Evolutionary conservation across 2,329 filamentous ascomycete genomes (phyloP).

Genomic region (Coniella vitis): DNA sequence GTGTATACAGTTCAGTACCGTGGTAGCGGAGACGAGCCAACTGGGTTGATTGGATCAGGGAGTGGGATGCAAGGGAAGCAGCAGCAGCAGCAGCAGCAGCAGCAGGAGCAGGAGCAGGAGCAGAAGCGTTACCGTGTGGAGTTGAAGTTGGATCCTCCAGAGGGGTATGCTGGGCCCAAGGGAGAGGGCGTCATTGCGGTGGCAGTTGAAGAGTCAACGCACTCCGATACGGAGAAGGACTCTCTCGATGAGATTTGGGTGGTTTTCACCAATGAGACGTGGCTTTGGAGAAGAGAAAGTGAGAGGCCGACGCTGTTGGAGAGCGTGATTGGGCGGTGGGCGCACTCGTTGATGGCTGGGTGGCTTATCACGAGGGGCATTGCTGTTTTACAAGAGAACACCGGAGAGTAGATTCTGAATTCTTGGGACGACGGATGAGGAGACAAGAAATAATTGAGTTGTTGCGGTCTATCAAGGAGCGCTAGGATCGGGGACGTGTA

Average conservation of each 20-base stretch:
- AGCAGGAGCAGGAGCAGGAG: too few relatives aligned
- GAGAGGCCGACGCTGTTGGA: conserved; percentile 6
- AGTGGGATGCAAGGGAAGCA: too few relatives aligned
- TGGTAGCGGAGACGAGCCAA: background rate
- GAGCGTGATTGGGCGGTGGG: conserved; percentile 1
- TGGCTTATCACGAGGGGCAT: conserved; percentile 7
- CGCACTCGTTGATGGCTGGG: conserved; percentile 8
- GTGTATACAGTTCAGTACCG: conserved; percentile 9
- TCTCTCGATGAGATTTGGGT: too few relatives aligned
- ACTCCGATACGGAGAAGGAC: background rate
- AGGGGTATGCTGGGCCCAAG: background rate
- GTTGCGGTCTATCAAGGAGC: too few relatives aligned
- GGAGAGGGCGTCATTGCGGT: conserved; percentile 4
- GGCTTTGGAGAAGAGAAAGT: background rate
- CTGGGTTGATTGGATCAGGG: too few relatives aligned
- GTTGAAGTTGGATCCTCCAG: conserved; percentile 4
- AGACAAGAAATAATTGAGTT: too few relatives aligned
- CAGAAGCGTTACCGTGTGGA: conserved; percentile 1
- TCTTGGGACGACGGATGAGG: too few relatives aligned
- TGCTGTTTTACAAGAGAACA: background rate
- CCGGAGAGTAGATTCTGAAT: background rate
- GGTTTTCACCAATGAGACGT: conserved; percentile 4
- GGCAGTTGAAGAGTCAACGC: conserved; percentile 3
- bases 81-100: too few relatives aligned
- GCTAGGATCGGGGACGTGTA: too few relatives aligned